Base-by-base conservation (phyloP, 2,329 filamentous ascomycete species). In the Pezicula radicicola region DNA sequence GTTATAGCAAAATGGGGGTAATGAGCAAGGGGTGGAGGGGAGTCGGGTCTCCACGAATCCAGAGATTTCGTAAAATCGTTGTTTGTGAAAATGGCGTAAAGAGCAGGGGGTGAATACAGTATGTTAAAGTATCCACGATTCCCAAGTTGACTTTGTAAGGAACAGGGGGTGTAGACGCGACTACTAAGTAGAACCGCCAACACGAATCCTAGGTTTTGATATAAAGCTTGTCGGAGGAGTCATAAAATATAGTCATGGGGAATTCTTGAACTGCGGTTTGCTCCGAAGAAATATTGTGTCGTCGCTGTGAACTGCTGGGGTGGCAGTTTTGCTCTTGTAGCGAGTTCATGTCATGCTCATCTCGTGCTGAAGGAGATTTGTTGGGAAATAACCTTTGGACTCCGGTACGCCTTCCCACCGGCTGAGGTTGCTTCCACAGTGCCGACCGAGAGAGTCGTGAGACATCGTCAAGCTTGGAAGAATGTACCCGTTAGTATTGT, bases 331-430 rank as follows among this genome's bases (percentile, higher is more conserved):
- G n/a, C 4, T 21, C 13, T 4, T 30, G 27, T n/a, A 16, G 27
- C n/a, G 27, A 28, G 16, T 27, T 50, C 48, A 62, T 21, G 55
- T 61, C 45, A 65, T 65, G 41, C 66, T 66, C 50, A 67, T 51
- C 55, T 65, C 65, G 10, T 63, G 61, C 48, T 64, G 60, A 41
- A 64, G 47, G 40, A 62, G 28, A 12, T 56, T 53, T 8, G 59
- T 56, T 6, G 66, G 66, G 41, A 64, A 68, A 50, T 62, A 68
- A 25, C 63, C 64, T 43, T 60, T 62, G 5, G 55, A 57, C 30
- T 61, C 61, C 5, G 47, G 39, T 2, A 60, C 53, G 5, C 61
- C 64, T 40, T 68, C 65, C 61, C 63, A 68, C 12, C 64, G 52
- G 30, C 9, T 10, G 30, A 33, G 30, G 12, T 10, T 33, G 30